Evolutionary conservation across 2,329 filamentous ascomycete genomes (phyloP).

Genomic region (Alternaria triticimaculans): DNA sequence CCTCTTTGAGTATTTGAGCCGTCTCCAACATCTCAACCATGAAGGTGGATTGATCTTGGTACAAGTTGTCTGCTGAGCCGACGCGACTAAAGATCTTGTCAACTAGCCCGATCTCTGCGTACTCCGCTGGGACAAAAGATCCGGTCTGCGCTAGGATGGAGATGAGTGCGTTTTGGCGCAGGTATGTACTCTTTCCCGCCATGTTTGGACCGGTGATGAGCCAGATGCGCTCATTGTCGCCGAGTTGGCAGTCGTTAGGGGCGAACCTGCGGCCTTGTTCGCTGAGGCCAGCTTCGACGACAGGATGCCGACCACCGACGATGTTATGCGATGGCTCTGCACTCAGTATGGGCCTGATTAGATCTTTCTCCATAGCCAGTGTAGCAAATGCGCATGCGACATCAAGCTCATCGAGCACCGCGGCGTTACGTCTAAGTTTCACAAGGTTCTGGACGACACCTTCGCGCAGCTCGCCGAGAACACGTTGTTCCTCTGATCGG

Average conservation of each 20-base stretch:
- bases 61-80: conserved; percentile 94
- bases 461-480: conserved; percentile 77
- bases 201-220: conserved; percentile 89
- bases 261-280: conserved; percentile 83
- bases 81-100: conserved; percentile 90
- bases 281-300: conserved; percentile 82
- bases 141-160: conserved; percentile 92
- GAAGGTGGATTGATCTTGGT: conserved; percentile 92
- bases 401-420: conserved; percentile 92
- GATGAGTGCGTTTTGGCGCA: conserved; percentile 94
- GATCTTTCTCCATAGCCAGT: conserved; percentile 75
- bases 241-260: conserved; percentile 83
- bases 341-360: conserved; percentile 77
- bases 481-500: conserved; percentile 79
- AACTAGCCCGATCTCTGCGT: conserved; percentile 87
- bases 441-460: conserved; percentile 82
- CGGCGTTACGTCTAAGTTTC: conserved; percentile 84
- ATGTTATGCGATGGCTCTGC: conserved; percentile 71
- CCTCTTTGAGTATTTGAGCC: conserved; percentile 83
- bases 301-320: conserved; percentile 86
- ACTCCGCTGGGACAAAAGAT: conserved; percentile 87
- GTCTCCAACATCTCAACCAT: conserved; percentile 99
- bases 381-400: conserved; percentile 84
- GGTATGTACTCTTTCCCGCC: conserved; percentile 95
- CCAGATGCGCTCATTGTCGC: conserved; percentile 74